Evolutionary conservation across 2,329 filamentous ascomycete species (phyloP).

Genomic region (Talaromyces marneffei): DNA sequence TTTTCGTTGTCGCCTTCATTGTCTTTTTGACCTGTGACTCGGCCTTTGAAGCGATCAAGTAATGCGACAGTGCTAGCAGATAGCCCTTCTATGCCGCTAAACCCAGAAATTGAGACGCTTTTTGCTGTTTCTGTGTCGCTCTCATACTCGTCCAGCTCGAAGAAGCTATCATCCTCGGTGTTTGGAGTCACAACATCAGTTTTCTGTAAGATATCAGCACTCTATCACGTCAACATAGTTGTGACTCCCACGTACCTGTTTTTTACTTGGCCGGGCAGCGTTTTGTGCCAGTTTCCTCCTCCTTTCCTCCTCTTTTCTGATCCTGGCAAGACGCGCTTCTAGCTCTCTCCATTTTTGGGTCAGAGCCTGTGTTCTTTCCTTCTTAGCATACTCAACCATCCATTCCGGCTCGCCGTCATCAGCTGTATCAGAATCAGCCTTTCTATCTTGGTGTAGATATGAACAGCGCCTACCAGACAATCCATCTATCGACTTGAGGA

Average conservation of each 20-base stretch:
- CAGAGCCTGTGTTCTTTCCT: constrained; percentile 62
- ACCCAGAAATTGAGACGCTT: constrained; percentile 19
- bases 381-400: constrained; percentile 72
- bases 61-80: constrained; percentile 71
- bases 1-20: constrained; percentile 55
- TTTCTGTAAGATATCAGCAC: constrained; percentile 22
- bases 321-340: constrained; percentile 62
- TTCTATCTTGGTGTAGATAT: background rate
- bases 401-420: constrained; percentile 71
- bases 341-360: constrained; percentile 63
- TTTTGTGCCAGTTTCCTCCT: constrained; percentile 48
- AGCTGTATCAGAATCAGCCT: constrained; percentile 10
- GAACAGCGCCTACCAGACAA: constrained; percentile 34
- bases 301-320: constrained; percentile 58
- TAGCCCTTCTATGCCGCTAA: constrained; percentile 44
- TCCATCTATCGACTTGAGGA: constrained; percentile 51
- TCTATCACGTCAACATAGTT: background rate
- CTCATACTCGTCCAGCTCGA: constrained; percentile 69
- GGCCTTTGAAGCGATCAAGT: constrained; percentile 60
- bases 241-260: constrained; percentile 28
- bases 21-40: constrained; percentile 29
- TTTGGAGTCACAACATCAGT: constrained; percentile 18
- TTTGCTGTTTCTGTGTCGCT: constrained; percentile 51
- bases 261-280: constrained; percentile 46
- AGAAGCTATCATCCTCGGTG: constrained; percentile 58